Evolutionary conservation across 106 monocot genomes (phyloP), one percentile per base, ranked within the genome.

Genomic region (Acorus gramineus): DNA sequence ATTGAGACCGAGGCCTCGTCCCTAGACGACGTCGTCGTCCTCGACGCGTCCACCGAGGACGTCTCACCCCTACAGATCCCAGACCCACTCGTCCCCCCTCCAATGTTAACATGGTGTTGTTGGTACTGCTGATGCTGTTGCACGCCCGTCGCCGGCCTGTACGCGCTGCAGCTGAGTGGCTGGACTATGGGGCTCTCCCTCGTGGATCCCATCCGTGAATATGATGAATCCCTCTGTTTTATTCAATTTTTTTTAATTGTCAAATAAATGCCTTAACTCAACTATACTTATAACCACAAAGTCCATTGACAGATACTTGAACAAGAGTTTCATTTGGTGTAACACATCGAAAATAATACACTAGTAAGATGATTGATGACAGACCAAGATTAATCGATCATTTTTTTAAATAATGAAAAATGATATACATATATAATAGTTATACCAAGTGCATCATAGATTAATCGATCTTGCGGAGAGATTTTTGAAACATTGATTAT

Each of bases 201-300:
- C 12, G 87, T 77, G 7, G 95, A 85, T 3, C 90, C 95, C 12
- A 80, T 72, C 1, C 82, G 53, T 2, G 87, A 87, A 50, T 87
- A 85, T 9, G 86, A 74, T 8, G 95, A 81, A 58, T 87, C 90
- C 50, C 90, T 82, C 87, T 95, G 87, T 61, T 50, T 50, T 62
- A 2, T 55, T 56, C 49, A 28, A 0, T 28, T 28, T 28, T 28
- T 28, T 28, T 28, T 28, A 28, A 28, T 28, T 28, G 28, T 28
- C 28, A 28, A 28, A 28, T 28, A 28, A 28, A 28, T 28, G 28
- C 1, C 28, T 28, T 28, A 28, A 28, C 28, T 28, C 28, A 28
- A 28, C 28, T 28, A 28, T 28, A 28, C 28, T 28, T 28, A 28
- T 28, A 28, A 28, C 1, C 28, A 28, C 28, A 28, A 28, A 28